Conservation (phyloP, 2,329 filamentous ascomycete species). For the Fusarium nelsonii region DNA sequence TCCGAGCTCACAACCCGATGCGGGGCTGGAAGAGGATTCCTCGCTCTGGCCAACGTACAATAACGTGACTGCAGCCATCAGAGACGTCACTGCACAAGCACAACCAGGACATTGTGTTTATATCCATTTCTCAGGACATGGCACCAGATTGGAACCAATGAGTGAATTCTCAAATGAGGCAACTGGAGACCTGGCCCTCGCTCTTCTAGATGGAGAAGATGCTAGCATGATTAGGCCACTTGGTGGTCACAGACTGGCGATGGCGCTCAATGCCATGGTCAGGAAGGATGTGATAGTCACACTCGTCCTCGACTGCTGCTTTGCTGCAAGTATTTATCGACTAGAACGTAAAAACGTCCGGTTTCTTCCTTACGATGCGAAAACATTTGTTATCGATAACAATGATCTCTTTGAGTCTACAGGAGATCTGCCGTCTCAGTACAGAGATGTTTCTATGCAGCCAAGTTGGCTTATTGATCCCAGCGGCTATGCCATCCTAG, state of each 20-base stretch:
- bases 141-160: background rate
- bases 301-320: conserved; percentile 38
- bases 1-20: background rate
- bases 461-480: conserved; percentile 25
- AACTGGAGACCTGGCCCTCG: conserved; percentile 23
- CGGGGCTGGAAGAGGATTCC: background rate
- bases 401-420: background rate
- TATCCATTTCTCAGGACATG: conserved; percentile 25
- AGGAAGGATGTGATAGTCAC: conserved; percentile 18
- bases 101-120: conserved; percentile 7
- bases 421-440: background rate
- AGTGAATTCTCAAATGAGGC: background rate
- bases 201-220: conserved; percentile 2
- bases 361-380: background rate
- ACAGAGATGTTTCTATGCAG: conserved; percentile 8
- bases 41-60: background rate
- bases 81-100: background rate
- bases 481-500: conserved; percentile 18
- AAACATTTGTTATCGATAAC: background rate
- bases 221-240: background rate
- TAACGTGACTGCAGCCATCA: background rate
- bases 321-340: conserved; percentile 28
- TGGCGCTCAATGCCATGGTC: conserved; percentile 19
- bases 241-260: background rate
- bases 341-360: background rate